Evolutionary conservation across 202 grass and related monocot genomes (phyloP).

Genomic region (Elaeis oleifera): DNA sequence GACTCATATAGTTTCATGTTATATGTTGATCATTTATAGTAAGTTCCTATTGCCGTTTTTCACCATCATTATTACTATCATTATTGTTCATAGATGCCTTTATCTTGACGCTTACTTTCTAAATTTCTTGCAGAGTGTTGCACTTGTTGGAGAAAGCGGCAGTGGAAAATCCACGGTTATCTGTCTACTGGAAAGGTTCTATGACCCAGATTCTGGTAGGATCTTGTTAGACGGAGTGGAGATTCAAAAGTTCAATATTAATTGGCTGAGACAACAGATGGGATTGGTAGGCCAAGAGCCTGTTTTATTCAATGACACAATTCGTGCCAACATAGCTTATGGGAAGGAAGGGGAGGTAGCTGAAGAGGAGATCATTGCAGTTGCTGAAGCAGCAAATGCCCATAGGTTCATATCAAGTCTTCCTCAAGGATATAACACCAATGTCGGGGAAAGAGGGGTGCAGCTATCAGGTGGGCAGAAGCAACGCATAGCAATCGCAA

Average conservation of each 20-base stretch:
- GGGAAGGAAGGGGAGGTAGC: constrained; percentile 39
- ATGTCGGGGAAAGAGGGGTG: constrained; percentile 49
- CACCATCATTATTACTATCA: no score
- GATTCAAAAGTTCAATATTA: constrained; percentile 47
- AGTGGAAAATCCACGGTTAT: constrained; percentile 81
- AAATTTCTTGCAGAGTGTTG: constrained; percentile 36
- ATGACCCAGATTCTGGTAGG: constrained; percentile 54
- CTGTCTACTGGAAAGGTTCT: constrained; percentile 72
- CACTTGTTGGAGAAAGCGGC: constrained; percentile 63
- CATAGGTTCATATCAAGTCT: constrained; percentile 60
- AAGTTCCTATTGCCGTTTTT: no score
- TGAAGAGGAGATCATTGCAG: constrained; percentile 61
- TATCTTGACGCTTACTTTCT: no score
- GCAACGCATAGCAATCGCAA: constrained; percentile 63
- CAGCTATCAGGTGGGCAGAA: constrained; percentile 75
- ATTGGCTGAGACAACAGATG: constrained; percentile 65
- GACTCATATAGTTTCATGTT: no score
- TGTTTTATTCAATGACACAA: constrained; percentile 60
- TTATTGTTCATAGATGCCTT: no score
- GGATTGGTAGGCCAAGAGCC: constrained; percentile 82
- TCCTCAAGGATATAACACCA: constrained; percentile 47
- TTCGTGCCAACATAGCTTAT: constrained; percentile 66
- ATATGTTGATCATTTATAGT: no score
- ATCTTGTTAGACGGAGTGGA: constrained; percentile 50
- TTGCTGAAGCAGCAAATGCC: constrained; percentile 40